These are phyloP conservation scores for Aegilops sharonensis DNA, from an alignment of 176 grass and related monocot species.

Conservation along the genomic window DNA sequence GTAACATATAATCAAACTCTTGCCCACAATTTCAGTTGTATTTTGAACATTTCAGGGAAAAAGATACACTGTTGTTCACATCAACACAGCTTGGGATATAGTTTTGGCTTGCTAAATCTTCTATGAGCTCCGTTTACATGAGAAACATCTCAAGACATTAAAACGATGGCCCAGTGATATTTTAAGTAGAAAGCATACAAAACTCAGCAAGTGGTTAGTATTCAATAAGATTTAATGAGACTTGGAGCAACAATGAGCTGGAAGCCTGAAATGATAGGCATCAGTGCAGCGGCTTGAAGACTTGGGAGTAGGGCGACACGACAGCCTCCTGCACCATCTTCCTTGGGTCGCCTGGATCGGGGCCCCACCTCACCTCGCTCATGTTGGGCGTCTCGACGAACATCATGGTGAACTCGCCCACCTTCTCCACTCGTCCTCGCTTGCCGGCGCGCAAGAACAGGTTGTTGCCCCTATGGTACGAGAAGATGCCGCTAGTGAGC, in stretches of 20 bases:
- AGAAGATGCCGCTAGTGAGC: conserved; percentile 71
- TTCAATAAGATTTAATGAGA: not conserved
- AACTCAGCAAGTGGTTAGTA: too few relatives aligned
- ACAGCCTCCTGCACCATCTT: conserved; percentile 64
- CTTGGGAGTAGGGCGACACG: conserved; percentile 42
- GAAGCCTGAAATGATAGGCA: not conserved
- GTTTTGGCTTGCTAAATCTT: not conserved
- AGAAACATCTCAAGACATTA: not conserved
- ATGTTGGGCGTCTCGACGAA: conserved; percentile 92
- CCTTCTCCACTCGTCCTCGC: conserved; percentile 52
- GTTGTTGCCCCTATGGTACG: conserved; percentile 56
- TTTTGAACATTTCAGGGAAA: not conserved
- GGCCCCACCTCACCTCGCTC: conserved; percentile 63
- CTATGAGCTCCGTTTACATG: not conserved
- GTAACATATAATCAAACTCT: not conserved
- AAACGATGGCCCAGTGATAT: not conserved
- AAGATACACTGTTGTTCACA: not conserved
- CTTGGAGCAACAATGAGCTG: not conserved
- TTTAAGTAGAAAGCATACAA: not conserved
- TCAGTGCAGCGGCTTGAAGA: conserved; percentile 54
- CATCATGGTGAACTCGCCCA: conserved; percentile 74
- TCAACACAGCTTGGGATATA: not conserved
- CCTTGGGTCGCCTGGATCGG: conserved; percentile 33
- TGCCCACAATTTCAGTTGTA: not conserved
- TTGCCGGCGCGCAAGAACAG: conserved; percentile 66